Evolutionary conservation across 2,329 filamentous ascomycete genomes (phyloP).

Genomic region (Aspergillus neotritici): DNA sequence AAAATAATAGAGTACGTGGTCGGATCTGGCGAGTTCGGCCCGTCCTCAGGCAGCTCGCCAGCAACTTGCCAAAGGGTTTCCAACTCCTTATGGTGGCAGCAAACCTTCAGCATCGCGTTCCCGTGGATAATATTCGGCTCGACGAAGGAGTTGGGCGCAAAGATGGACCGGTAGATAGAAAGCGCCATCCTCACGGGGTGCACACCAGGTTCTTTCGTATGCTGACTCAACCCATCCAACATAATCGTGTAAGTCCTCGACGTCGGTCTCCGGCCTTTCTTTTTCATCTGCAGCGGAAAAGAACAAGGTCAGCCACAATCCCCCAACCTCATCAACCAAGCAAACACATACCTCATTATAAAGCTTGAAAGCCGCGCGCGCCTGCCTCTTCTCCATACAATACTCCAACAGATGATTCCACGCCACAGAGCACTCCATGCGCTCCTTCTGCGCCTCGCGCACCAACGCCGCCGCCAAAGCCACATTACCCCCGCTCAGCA

Average conservation of each 20-base stretch:
- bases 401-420: slow-evolving; percentile 86
- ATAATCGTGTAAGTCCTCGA: slow-evolving; percentile 78
- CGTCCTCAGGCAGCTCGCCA: slow-evolving; percentile 62
- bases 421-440: slow-evolving; percentile 61
- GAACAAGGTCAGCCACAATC: slow-evolving; percentile 4
- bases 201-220: slow-evolving; percentile 47
- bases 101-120: slow-evolving; percentile 83
- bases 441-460: slow-evolving; percentile 59
- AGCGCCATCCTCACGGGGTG: slow-evolving; percentile 63
- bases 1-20: slow-evolving; percentile 79
- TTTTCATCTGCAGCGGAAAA: slow-evolving; percentile 71
- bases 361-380: slow-evolving; percentile 66
- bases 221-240: slow-evolving; percentile 65
- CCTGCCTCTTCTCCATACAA: slow-evolving; percentile 55
- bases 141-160: slow-evolving; percentile 56
- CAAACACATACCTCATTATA: slow-evolving; percentile 72
- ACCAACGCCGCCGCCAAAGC: slow-evolving; percentile 65
- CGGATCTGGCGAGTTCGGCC: slow-evolving; percentile 59
- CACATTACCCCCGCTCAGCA: slow-evolving; percentile 55
- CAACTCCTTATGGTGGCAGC: slow-evolving; percentile 66
- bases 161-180: slow-evolving; percentile 71
- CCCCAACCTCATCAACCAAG: not conserved
- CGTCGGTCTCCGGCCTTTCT: slow-evolving; percentile 74
- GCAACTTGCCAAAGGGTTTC: slow-evolving; percentile 75
- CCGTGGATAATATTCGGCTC: slow-evolving; percentile 74